A percentile compares a stretch with the other conserved stretches of the same genome.
Conservation (phyloP, 2,329 filamentous ascomycete species). For the Sodiomyces alkalinus region DNA sequence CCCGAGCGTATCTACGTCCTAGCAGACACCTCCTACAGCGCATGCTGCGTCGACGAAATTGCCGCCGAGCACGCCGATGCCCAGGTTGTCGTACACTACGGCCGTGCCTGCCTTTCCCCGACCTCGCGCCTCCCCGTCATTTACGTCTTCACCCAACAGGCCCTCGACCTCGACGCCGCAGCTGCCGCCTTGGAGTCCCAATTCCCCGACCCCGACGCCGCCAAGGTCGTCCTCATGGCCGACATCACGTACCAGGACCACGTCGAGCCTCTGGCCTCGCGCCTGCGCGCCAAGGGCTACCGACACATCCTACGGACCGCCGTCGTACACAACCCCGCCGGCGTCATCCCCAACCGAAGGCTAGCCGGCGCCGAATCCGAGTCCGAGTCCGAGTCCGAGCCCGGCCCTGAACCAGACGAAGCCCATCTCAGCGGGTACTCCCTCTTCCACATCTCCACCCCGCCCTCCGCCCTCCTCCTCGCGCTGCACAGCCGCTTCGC, state of each 20-base stretch:
- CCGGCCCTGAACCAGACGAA: slow-evolving; percentile 15
- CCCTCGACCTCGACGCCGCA: slow-evolving; percentile 43
- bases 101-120: slow-evolving; percentile 79
- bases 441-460: slow-evolving; percentile 73
- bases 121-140: slow-evolving; percentile 77
- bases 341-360: slow-evolving; percentile 70
- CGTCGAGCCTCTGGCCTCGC: slow-evolving; percentile 39
- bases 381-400: slow-evolving; percentile 16
- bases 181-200: slow-evolving; percentile 48
- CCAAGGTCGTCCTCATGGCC: slow-evolving; percentile 61
- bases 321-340: slow-evolving; percentile 64
- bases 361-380: slow-evolving; percentile 21
- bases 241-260: slow-evolving; percentile 79
- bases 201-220: slow-evolving; percentile 48
- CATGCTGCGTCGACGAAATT: slow-evolving; percentile 94
- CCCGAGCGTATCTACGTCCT: slow-evolving; percentile 56
- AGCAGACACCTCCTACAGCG: slow-evolving; percentile 90
- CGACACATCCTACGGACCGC: slow-evolving; percentile 50
- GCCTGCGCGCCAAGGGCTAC: slow-evolving; percentile 52
- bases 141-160: slow-evolving; percentile 71
- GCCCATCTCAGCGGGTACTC: slow-evolving; percentile 49
- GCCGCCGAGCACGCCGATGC: slow-evolving; percentile 88
- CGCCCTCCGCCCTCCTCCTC: slow-evolving; percentile 69
- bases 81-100: slow-evolving; percentile 88
- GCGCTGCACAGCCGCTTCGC: slow-evolving; percentile 73